These are phyloP conservation scores for Teunomyces gatunensis DNA, from an alignment of 805 yeast species.

Conservation along the genomic window DNA sequence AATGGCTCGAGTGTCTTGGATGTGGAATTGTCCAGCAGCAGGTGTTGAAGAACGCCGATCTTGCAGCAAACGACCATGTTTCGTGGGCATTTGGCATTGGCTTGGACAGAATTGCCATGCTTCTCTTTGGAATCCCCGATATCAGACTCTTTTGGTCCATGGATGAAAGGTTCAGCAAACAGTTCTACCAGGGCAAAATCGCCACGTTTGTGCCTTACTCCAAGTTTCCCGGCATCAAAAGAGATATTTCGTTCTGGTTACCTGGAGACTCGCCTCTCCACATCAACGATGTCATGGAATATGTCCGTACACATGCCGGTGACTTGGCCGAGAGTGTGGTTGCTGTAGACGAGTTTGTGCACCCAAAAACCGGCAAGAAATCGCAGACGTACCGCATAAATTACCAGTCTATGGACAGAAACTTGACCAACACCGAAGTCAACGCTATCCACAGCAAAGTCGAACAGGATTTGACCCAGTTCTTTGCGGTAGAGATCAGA, in stretches of 20 bases:
- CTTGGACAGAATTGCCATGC: slow-evolving; percentile 92
- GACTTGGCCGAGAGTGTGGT: slow-evolving; percentile 86
- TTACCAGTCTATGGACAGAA: slow-evolving; percentile 95
- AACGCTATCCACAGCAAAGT: slow-evolving; percentile 70
- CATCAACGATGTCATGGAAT: slow-evolving; percentile 91
- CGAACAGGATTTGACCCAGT: slow-evolving; percentile 50
- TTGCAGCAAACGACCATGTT: slow-evolving; percentile 48
- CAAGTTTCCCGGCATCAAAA: slow-evolving; percentile 77
- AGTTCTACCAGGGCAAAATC: slow-evolving; percentile 66
- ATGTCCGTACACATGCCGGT: slow-evolving; percentile 80
- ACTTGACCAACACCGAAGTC: slow-evolving; percentile 80
- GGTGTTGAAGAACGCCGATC: slow-evolving; percentile 72
- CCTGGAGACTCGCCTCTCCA: slow-evolving; percentile 54
- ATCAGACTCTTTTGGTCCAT: slow-evolving; percentile 88
- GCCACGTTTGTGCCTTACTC: slow-evolving; percentile 83
- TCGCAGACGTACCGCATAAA: slow-evolving; percentile 88
- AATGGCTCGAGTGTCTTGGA: slow-evolving; percentile 97
- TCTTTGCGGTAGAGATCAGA: slow-evolving; percentile 57
- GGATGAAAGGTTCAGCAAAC: slow-evolving; percentile 73
- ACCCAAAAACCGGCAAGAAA: slow-evolving; percentile 73
- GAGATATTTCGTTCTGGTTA: slow-evolving; percentile 94
- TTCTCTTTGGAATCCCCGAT: slow-evolving; percentile 92
- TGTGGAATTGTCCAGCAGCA: slow-evolving; percentile 86
- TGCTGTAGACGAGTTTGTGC: slow-evolving; percentile 76
- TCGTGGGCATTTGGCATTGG: slow-evolving; percentile 99